A percentile compares a stretch with the other conserved stretches of the same genome.
Conservation (phyloP, 2,329 filamentous ascomycete species). For the Phyllosticta citribraziliensis region DNA sequence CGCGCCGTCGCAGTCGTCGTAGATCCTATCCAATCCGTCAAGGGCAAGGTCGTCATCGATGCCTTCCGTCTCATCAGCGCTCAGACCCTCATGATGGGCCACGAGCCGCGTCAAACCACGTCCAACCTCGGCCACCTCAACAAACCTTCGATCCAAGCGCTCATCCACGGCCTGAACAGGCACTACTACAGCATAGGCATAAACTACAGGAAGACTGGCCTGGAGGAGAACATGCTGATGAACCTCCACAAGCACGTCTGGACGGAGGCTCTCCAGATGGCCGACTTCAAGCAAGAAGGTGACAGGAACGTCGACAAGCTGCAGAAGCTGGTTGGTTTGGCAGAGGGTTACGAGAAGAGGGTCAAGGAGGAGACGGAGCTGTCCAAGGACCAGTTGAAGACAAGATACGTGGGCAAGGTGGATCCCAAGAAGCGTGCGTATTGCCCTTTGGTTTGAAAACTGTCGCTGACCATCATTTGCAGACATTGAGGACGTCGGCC, state of each 20-base stretch:
- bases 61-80: slow-evolving; percentile 98
- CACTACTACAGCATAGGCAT: slow-evolving; percentile 99
- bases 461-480: slow-evolving; percentile 15
- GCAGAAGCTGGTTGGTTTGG: slow-evolving; percentile 73
- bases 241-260: slow-evolving; percentile 99
- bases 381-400: slow-evolving; percentile 96
- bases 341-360: slow-evolving; percentile 95
- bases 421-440: slow-evolving; percentile 88
- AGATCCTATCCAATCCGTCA: slow-evolving; percentile 97
- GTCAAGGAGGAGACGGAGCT: slow-evolving; percentile 98
- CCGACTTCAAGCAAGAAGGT: slow-evolving; percentile 81
- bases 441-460: neutral
- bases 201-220: slow-evolving; percentile 92
- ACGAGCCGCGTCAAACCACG: slow-evolving; percentile 94
- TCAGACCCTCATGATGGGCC: slow-evolving; percentile 93
- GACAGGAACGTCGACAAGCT: slow-evolving; percentile 79
- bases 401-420: slow-evolving; percentile 95
- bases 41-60: slow-evolving; percentile 98
- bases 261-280: slow-evolving; percentile 96
- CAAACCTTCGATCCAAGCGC: slow-evolving; percentile 98
- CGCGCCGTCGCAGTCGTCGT: slow-evolving; percentile 96
- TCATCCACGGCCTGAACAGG: slow-evolving; percentile 94
- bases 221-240: slow-evolving; percentile 99
- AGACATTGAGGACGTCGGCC: slow-evolving; percentile 89
- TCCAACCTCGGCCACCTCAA: slow-evolving; percentile 97